These are phyloP conservation scores for Thielaviopsis euricoi DNA, from an alignment of 2,329 filamentous ascomycete genomes.

Conservation along the genomic window DNA sequence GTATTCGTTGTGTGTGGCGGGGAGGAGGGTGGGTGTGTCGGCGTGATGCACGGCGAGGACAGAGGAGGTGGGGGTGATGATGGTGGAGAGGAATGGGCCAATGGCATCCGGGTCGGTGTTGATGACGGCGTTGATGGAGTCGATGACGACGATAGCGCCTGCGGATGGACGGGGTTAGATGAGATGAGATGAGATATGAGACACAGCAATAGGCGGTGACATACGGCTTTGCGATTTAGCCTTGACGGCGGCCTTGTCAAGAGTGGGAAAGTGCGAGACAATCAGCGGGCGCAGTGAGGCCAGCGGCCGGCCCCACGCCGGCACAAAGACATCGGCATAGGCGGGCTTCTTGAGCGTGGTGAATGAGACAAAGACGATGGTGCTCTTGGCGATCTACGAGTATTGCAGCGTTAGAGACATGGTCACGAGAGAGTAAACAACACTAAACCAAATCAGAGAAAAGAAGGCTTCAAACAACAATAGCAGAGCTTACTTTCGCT, in stretches of 20 bases:
- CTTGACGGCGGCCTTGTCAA: conserved; percentile 22
- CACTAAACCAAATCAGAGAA: not conserved
- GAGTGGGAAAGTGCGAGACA: conserved; percentile 28
- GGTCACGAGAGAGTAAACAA: too few relatives aligned
- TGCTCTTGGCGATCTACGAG: conserved; percentile 37
- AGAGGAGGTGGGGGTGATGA: conserved; percentile 50
- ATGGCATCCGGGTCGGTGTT: conserved; percentile 37
- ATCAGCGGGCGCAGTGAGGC: conserved; percentile 44
- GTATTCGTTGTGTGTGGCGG: conserved; percentile 32
- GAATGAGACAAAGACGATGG: conserved; percentile 64
- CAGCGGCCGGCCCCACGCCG: conserved; percentile 41
- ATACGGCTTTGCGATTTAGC: conserved; percentile 27
- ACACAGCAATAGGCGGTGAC: conserved; percentile 13
- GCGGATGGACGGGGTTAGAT: not conserved
- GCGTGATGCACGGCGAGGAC: conserved; percentile 69
- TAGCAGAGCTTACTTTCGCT: conserved; percentile 44
- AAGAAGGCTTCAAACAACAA: not conserved
- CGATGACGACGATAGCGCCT: conserved; percentile 65
- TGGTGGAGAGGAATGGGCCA: conserved; percentile 51
- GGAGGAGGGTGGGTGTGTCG: conserved; percentile 49
- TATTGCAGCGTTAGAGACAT: not conserved
- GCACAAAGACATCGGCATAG: conserved; percentile 51
- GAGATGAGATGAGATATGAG: not conserved
- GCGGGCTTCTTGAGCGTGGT: conserved; percentile 50
- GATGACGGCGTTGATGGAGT: conserved; percentile 56